Percentiles rank a stretch among this genome's conserved stretches.
phyloP scores from a whole-genome alignment of 441 rosid species.

The Adansonia gregorii region DNA sequence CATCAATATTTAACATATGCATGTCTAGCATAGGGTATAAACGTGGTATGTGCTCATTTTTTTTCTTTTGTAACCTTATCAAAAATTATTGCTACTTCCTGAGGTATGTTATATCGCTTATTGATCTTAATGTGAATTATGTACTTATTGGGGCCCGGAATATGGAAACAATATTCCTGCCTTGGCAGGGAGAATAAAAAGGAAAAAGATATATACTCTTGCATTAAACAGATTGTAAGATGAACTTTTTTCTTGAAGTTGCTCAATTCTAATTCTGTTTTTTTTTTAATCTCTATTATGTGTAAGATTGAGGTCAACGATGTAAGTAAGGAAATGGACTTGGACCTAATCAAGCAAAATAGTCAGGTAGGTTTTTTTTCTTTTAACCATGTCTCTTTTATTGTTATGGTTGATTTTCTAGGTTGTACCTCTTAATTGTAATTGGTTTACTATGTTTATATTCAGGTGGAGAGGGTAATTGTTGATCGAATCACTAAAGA shows the following conservation, averaged over 20 bases:
- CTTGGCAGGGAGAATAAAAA: background rate
- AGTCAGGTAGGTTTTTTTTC: constrained; percentile 65
- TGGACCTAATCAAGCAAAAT: constrained; percentile 96
- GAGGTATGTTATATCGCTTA: background rate
- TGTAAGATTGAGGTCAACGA: constrained; percentile 93
- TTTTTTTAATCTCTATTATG: constrained; percentile 20
- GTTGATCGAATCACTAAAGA: constrained; percentile 86
- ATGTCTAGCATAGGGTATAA: background rate
- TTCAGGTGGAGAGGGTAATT: constrained; percentile 92
- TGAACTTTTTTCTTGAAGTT: background rate
- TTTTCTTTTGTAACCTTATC: background rate
- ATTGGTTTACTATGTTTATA: constrained; percentile 32
- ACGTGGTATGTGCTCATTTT: background rate
- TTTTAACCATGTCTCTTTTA: constrained; percentile 11
- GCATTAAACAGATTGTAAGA: background rate
- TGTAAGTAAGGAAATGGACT: constrained; percentile 99
- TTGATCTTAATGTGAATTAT: background rate
- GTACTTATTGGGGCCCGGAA: background rate
- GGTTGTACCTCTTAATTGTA: constrained; percentile 19
- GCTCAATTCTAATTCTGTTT: constrained; percentile 1
- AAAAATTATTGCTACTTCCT: background rate
- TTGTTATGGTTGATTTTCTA: constrained; percentile 13
- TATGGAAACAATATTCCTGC: constrained; percentile 17
- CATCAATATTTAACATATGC: background rate
- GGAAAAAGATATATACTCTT: background rate